Percentiles rank a stretch among this genome's conserved stretches.
These are phyloP conservation scores for Striga asiatica DNA, from an alignment of 257 asterid species.

Conservation along the genomic window DNA sequence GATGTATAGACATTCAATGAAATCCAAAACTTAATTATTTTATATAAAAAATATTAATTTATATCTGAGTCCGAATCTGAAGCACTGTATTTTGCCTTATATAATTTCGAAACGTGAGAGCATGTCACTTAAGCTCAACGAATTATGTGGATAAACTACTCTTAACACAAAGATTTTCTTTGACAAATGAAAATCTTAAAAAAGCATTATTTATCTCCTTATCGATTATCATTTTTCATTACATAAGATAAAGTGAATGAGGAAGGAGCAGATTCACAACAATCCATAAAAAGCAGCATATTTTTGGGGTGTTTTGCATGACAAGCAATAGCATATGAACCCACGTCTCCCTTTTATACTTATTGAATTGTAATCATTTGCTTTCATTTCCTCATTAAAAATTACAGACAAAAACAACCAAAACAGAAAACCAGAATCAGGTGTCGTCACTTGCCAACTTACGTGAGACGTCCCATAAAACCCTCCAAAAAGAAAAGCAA, in stretches of 20 bases:
- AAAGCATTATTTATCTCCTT: too few relatives aligned
- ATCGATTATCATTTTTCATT: too few relatives aligned
- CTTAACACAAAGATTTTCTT: too few relatives aligned
- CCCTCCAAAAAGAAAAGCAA: neutral
- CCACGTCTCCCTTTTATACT: conserved; percentile 6
- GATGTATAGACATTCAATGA: too few relatives aligned
- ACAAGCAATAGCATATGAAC: neutral
- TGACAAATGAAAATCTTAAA: too few relatives aligned
- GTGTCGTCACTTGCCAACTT: conserved; percentile 20
- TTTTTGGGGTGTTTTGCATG: neutral
- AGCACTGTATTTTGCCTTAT: too few relatives aligned
- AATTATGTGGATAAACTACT: too few relatives aligned
- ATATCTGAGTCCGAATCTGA: too few relatives aligned
- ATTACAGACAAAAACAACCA: conserved; percentile 14
- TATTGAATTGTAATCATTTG: conserved; percentile 24
- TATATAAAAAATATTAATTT: too few relatives aligned
- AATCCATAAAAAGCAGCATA: conserved; percentile 8
- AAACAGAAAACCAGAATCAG: conserved; percentile 16
- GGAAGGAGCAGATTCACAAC: conserved; percentile 16
- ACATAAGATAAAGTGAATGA: conserved; percentile 10
- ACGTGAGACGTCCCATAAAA: conserved; percentile 15
- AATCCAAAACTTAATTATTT: too few relatives aligned
- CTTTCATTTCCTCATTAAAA: conserved; percentile 22
- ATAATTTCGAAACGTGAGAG: too few relatives aligned
- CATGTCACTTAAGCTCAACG: too few relatives aligned